Base-by-base conservation (phyloP, 768 basidiomycete species). In the Boletus tomentosulus region DNA sequence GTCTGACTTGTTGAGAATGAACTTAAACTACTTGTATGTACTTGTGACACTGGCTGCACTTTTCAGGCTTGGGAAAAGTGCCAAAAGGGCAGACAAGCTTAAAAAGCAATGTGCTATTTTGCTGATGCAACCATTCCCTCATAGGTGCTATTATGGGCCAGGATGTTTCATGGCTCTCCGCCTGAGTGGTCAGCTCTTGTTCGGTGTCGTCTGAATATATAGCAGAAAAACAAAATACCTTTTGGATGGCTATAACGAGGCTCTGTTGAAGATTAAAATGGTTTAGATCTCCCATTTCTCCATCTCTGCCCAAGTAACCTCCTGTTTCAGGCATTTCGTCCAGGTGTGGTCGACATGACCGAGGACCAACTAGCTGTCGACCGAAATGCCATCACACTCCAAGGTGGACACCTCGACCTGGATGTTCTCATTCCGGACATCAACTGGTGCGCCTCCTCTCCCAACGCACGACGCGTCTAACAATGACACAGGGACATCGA, bases 221-320 rank as follows among this genome's bases (percentile, higher is more conserved):
- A 94, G 92, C 64, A 80, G 96, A 42, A 99, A 99, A 70, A 93
- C 95, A 16, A 97, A 98, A 66, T 99, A 99, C 71, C 80, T 99
- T 3, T 74, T 98, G 57, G 97, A 99, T 65, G 97, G 98, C 67
- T 98, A 95, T 66, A 97, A 97, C 56, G 97, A 99, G 69, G 94
- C 96, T 0, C 74, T 98, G 42, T 75, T 95, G 37, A 93, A 94
- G 71, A 95, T 98, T 46, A 96, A 95, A 72, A 90, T 97, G 87
- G 95, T 92, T 4, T 4, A 50, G 24, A 65, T 56, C 39, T 15
- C 4, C 48, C 33, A 27, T 22, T 48, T 27, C 16, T 22, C 53
- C 13, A 25, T 16, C 12, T 43, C 28, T 6, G 11, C n/a, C 12
- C 38, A 31, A 48, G 19, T 55, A 41, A 48, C 56, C 34, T 19